phyloP scores from a whole-genome alignment of 1,284 basidiomycete species.

The Gomphus bonarii region DNA sequence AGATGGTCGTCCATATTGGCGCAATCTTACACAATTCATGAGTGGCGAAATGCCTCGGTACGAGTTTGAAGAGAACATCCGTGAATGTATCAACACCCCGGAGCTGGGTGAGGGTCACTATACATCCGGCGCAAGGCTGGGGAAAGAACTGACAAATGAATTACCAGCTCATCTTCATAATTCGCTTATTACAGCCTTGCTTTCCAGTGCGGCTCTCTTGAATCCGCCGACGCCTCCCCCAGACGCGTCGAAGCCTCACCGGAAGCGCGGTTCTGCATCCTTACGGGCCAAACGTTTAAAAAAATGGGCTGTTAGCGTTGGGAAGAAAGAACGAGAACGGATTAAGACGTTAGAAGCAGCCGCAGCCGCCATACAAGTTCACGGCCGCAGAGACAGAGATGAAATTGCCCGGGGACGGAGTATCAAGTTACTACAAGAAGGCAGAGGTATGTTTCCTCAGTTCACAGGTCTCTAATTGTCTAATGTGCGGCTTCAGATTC shows the following conservation, averaged over 20 bases:
- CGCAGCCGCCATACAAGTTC: conserved; percentile 25
- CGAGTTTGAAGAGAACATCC: conserved; percentile 66
- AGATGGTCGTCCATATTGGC: conserved; percentile 53
- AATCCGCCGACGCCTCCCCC: conserved; percentile 53
- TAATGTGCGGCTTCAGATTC: conserved; percentile 33
- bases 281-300: conserved; percentile 59
- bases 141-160: not conserved
- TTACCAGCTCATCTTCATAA: conserved; percentile 65
- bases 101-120: conserved; percentile 37
- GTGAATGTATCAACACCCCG: conserved; percentile 50
- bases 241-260: conserved; percentile 48
- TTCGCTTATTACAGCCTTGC: conserved; percentile 68
- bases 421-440: conserved; percentile 48
- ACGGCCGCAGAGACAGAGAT: conserved; percentile 36
- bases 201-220: conserved; percentile 64
- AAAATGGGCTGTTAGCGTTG: conserved; percentile 60
- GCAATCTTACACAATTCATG: conserved; percentile 52
- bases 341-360: conserved; percentile 39
- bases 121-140: not conserved
- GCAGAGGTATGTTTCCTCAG: conserved; percentile 38
- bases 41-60: conserved; percentile 54
- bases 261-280: conserved; percentile 44
- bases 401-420: conserved; percentile 66
- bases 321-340: conserved; percentile 63
- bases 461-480: not conserved